Percentiles rank a stretch among this genome's conserved stretches.
phyloP scores from a whole-genome alignment of 441 rosid species.

The Omphalea diandra region DNA sequence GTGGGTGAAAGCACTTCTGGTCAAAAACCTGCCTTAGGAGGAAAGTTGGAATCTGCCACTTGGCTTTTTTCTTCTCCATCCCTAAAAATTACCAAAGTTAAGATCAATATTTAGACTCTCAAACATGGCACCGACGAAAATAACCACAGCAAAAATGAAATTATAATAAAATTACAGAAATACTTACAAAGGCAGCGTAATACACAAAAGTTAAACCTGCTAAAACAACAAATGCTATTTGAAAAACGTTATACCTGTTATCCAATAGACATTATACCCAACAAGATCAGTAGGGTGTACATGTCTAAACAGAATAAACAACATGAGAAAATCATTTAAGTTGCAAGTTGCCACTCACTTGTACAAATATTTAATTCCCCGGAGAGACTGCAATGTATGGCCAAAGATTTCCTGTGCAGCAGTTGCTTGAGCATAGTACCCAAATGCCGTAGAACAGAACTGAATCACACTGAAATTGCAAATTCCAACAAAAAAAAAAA shows the following conservation, averaged over 20 bases:
- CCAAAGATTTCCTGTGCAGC: conserved; percentile 99
- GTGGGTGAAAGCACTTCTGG: conserved; percentile 19
- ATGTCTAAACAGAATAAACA: conserved; percentile 6
- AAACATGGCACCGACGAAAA: neutral
- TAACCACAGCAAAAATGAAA: neutral
- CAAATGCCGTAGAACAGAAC: conserved; percentile 95
- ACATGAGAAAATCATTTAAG: neutral
- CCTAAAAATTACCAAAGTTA: conserved; percentile 40
- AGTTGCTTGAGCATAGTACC: conserved; percentile 98
- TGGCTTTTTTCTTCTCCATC: conserved; percentile 88
- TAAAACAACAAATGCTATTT: conserved; percentile 74
- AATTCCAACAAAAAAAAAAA: neutral
- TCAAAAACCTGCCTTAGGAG: conserved; percentile 34
- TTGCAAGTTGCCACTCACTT: conserved; percentile 54
- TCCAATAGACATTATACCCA: conserved; percentile 16
- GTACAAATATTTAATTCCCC: conserved; percentile 92
- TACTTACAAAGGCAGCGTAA: conserved; percentile 85
- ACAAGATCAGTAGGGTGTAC: conserved; percentile 14
- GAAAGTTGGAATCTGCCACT: conserved; percentile 91
- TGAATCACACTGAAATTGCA: conserved; percentile 85
- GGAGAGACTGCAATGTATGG: conserved; percentile 93
- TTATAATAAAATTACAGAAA: neutral
- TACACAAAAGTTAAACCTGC: conserved; percentile 91
- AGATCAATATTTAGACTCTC: conserved; percentile 10
- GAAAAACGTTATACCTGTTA: conserved; percentile 95